Percentiles rank a stretch among this genome's conserved stretches.
Conservation (phyloP, 176 grass and related monocot species). For the Cocos nucifera region DNA sequence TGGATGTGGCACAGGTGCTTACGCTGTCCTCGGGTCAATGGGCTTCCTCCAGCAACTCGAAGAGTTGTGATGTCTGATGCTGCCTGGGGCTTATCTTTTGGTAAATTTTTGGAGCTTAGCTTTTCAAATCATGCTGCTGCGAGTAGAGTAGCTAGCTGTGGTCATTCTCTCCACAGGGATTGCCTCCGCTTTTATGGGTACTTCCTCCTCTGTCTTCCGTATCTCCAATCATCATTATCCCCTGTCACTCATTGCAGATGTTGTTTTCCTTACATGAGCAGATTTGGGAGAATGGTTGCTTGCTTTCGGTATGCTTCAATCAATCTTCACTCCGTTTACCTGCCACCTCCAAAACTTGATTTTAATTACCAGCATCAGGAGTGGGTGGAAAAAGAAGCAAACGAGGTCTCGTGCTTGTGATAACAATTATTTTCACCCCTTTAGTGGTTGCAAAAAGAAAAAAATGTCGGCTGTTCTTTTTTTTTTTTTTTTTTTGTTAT, state of each 20-base stretch:
- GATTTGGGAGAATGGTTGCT: constrained; percentile 81
- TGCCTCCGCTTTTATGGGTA: constrained; percentile 99
- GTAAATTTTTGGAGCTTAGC: constrained; percentile 99
- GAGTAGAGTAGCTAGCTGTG: constrained; percentile 97
- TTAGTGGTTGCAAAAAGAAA: background rate
- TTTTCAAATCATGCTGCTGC: constrained; percentile 98
- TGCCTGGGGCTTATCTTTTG: constrained; percentile 94
- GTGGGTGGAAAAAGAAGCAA: constrained; percentile 92
- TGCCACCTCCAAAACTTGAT: constrained; percentile 90
- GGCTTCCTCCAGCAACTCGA: constrained; percentile 78
- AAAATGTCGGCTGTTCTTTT: background rate
- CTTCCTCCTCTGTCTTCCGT: background rate
- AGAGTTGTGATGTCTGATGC: constrained; percentile 99
- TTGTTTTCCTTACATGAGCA: constrained; percentile 15
- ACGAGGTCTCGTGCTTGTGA: constrained; percentile 35
- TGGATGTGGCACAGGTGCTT: constrained; percentile 99
- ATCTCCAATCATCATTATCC: no score
- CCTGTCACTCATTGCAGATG: no score
- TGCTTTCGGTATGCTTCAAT: constrained; percentile 89
- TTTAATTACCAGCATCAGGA: constrained; percentile 89
- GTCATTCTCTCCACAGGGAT: constrained; percentile 97
- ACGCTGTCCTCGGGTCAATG: constrained; percentile 60
- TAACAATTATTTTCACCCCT: constrained; percentile 12
- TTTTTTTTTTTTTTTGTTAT: constrained; percentile 24
- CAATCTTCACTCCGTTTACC: constrained; percentile 83